Percentiles rank a stretch among this genome's conserved stretches.
Evolutionary conservation across 306 rosid genomes (phyloP).

Genomic region (Abrus pulchellus): DNA sequence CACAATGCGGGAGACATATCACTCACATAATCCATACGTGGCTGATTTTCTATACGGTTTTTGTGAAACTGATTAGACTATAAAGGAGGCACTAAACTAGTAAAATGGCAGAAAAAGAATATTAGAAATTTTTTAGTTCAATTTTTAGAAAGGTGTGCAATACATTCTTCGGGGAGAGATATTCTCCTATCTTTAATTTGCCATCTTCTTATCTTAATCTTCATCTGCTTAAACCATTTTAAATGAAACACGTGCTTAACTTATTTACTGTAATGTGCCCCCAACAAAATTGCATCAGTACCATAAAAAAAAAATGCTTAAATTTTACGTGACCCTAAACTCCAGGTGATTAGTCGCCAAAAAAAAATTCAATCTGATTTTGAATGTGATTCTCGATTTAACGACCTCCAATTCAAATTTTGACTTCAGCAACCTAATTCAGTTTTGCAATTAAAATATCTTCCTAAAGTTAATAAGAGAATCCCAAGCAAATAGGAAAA

Average conservation of each 20-base stretch:
- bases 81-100: too few species aligned
- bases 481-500: slow-evolving; percentile 26
- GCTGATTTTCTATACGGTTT: neutral
- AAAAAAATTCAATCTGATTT: neutral
- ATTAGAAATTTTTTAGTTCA: neutral
- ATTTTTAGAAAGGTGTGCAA: too few species aligned
- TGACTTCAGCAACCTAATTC: neutral
- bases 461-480: neutral
- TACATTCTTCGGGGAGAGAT: too few species aligned
- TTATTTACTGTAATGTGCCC: neutral
- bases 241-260: too few species aligned
- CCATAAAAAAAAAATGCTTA: neutral
- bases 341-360: neutral
- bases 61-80: too few species aligned
- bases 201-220: too few species aligned
- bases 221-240: too few species aligned
- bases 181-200: too few species aligned
- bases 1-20: neutral
- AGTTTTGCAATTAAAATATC: slow-evolving; percentile 27
- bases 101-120: neutral
- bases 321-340: neutral
- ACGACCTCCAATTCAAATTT: slow-evolving; percentile 6
- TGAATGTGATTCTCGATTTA: slow-evolving; percentile 2
- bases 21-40: neutral
- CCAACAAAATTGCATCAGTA: neutral